A percentile compares a stretch with the other conserved stretches of the same genome.
phyloP scores from a whole-genome alignment of 2,329 filamentous ascomycete genomes.

The Talaromyces sp. region DNA sequence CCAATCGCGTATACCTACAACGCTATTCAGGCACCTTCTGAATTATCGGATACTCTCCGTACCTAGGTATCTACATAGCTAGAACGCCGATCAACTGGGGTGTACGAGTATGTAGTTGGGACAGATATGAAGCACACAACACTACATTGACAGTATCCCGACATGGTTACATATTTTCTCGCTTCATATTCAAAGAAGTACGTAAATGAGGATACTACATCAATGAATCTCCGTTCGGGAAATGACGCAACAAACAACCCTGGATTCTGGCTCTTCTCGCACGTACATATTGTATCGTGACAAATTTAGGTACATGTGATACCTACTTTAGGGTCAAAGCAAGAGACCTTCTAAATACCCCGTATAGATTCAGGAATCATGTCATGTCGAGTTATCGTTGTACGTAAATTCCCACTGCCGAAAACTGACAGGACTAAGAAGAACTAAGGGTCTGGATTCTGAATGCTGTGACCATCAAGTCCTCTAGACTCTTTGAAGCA shows the following conservation, averaged over 20 bases:
- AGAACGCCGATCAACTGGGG: background rate
- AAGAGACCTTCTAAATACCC: background rate
- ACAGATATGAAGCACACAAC: background rate
- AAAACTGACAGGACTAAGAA: background rate
- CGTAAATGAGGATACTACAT: background rate
- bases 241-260: background rate
- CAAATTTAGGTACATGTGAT: background rate
- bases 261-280: too few species aligned
- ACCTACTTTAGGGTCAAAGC: background rate
- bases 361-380: background rate
- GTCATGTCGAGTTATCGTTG: background rate
- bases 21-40: background rate
- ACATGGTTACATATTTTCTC: background rate
- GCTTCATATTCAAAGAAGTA: background rate
- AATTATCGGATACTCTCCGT: background rate
- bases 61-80: background rate
- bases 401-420: background rate
- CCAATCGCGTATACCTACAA: background rate
- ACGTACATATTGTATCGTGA: background rate
- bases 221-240: background rate
- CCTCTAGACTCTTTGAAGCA: background rate
- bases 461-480: background rate
- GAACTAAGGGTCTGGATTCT: background rate
- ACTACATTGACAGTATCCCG: background rate
- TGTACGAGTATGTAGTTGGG: background rate